These are phyloP conservation scores for Podila verticillata DNA, from an alignment of 192 early-diverging fungal species.

Conservation along the genomic window DNA sequence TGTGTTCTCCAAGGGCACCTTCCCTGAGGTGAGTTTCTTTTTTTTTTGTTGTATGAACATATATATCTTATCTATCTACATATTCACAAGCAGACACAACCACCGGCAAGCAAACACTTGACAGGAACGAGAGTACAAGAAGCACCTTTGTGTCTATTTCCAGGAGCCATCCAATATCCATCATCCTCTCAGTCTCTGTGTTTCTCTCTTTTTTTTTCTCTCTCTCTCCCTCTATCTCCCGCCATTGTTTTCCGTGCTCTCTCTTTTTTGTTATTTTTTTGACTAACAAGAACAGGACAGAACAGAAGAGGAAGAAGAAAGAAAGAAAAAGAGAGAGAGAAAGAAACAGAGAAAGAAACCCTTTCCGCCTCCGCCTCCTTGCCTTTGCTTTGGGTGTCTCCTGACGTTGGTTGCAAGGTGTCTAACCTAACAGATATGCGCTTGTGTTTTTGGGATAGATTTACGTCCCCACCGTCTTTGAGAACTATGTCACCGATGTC, in stretches of 20 bases:
- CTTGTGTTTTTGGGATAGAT: constrained; percentile 45
- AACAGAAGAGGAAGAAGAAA: not conserved
- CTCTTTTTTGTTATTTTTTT: constrained; percentile 73
- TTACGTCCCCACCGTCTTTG: constrained; percentile 81
- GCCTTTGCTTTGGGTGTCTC: not conserved
- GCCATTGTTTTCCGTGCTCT: not conserved
- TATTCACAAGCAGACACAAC: not conserved
- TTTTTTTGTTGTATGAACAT: no score
- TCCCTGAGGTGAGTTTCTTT: constrained; percentile 74
- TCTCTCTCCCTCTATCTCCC: not conserved
- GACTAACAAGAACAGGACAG: constrained; percentile 77
- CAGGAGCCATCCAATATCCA: not conserved
- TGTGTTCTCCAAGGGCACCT: constrained; percentile 81
- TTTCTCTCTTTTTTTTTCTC: no score
- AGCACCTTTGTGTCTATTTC: not conserved
- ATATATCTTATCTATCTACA: no score
- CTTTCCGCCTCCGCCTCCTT: not conserved
- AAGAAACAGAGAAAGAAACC: constrained; percentile 50
- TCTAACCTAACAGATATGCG: not conserved
- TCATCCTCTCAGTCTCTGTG: not conserved
- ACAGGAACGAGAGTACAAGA: constrained; percentile 1
- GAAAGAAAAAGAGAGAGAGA: constrained; percentile 33
- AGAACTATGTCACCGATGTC: constrained; percentile 79
- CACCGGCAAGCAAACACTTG: not conserved
- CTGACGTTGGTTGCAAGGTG: not conserved